Evolutionary conservation across 176 grass and related monocot genomes (phyloP).

Genomic region (Metroxylon sagu): DNA sequence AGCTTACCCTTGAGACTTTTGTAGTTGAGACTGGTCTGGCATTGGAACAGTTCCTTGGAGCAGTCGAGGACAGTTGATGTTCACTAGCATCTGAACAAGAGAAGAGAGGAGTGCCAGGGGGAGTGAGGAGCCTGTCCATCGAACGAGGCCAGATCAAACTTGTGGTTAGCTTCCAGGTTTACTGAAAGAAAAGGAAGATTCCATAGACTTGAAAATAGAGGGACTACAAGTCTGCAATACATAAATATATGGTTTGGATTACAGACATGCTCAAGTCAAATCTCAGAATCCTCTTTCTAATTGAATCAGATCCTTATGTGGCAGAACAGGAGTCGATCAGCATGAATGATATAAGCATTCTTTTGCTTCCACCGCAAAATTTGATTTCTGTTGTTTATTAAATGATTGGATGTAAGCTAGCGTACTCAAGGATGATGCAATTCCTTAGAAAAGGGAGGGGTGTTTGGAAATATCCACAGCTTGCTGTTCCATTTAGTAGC

Average conservation of each 20-base stretch:
- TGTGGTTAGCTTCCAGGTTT: background rate
- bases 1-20: background rate
- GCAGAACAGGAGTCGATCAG: no score
- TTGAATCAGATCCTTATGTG: no score
- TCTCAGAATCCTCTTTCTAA: no score
- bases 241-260: background rate
- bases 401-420: no score
- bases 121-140: constrained; percentile 19
- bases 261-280: no score
- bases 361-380: no score
- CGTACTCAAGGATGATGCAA: no score
- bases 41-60: constrained; percentile 1
- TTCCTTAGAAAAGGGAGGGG: no score
- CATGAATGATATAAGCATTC: no score
- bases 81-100: background rate
- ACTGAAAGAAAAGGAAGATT: background rate
- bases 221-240: background rate
- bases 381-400: no score
- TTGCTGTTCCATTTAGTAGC: no score
- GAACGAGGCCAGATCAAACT: background rate
- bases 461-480: no score
- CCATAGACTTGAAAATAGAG: background rate
- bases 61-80: background rate
- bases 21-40: background rate
- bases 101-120: constrained; percentile 10